Evolutionary conservation across 2,329 filamentous ascomycete species (phyloP), one percentile per base, ranked within the genome.

Genomic region (Colletotrichum sansevieriae): DNA sequence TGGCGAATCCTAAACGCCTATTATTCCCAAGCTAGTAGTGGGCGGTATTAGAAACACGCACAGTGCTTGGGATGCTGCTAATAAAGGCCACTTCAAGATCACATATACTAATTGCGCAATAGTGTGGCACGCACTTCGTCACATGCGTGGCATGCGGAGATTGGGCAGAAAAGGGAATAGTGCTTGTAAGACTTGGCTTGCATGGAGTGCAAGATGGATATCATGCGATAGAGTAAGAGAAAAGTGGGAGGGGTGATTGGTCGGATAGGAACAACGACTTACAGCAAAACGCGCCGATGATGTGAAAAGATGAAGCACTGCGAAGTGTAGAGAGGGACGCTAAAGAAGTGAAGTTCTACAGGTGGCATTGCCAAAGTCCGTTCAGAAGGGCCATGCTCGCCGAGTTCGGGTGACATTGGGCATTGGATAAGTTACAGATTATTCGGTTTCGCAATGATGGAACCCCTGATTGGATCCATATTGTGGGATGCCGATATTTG

Each of bases 401-500:
- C 10, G 41, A 33, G 44, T 35, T 7, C 58, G 29, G 54, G 44
- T 51, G 44, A 46, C 51, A 54, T 52, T 35, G 15, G 37, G 7
- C 37, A 43, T 61, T 33, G 47, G 59, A 46, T 29, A 5, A 33
- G 60, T 54, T 44, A 52, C 65, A 64, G 65, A 51, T 47, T 47
- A 22, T 59, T 68, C 65, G 29, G 39, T 55, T 43, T 65, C 54
- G 65, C 29, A 55, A 65, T 65, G 12, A 39, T 25, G 20, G 20
- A 10, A 12, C 22, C 39, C 33, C 52, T 59, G 39, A 47, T 46
- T 54, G 65, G 51, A 33, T 47, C 54, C 41, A 25, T 55, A 59
- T 55, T 65, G 52, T 54, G 65, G 51, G 37, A 68, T 58, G 33
- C 65, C 46, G 54, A 65, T 37, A 59, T 65, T 65, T 22, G 63